These are phyloP conservation scores for Mytilinidion resinicola DNA, from an alignment of 495 filamentous ascomycete genomes.

Conservation along the genomic window DNA sequence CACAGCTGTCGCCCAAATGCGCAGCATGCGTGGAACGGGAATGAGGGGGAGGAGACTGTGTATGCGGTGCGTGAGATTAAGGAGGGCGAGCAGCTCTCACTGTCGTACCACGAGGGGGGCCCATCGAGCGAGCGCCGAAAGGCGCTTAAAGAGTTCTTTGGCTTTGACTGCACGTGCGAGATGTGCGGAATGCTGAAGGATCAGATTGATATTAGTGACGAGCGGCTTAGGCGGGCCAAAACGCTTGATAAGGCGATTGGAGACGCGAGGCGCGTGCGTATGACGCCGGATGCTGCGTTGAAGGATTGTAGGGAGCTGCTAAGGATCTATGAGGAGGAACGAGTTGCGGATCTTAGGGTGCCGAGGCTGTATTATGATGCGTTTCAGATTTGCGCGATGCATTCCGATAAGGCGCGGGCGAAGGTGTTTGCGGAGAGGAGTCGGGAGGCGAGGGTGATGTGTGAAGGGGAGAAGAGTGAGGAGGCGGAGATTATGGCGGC, in stretches of 20 bases:
- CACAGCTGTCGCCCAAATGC: constrained; percentile 44
- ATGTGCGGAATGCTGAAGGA: constrained; percentile 32
- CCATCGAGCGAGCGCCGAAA: constrained; percentile 27
- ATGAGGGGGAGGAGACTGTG: constrained; percentile 32
- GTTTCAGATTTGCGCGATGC: constrained; percentile 40
- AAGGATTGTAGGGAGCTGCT: neutral
- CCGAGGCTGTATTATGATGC: constrained; percentile 39
- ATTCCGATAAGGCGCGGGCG: constrained; percentile 39
- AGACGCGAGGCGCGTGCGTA: neutral
- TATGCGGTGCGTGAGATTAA: constrained; percentile 39
- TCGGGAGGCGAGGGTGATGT: constrained; percentile 20
- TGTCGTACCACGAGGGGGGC: constrained; percentile 36
- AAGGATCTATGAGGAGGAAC: constrained; percentile 29
- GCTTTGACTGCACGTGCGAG: constrained; percentile 40
- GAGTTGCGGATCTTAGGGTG: constrained; percentile 26
- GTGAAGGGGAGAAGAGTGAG: neutral
- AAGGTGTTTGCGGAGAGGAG: constrained; percentile 39
- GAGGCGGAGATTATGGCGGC: constrained; percentile 31
- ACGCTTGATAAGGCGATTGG: neutral
- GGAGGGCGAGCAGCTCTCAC: constrained; percentile 40
- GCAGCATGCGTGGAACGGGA: constrained; percentile 38
- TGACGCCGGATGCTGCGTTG: neutral
- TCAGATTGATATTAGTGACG: constrained; percentile 12
- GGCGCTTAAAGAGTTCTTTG: constrained; percentile 35
- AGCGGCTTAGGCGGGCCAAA: neutral